Evolutionary conservation across 2,329 filamentous ascomycete species (phyloP), one percentile per base, ranked within the genome.

Genomic region (Sporothrix mexicana): DNA sequence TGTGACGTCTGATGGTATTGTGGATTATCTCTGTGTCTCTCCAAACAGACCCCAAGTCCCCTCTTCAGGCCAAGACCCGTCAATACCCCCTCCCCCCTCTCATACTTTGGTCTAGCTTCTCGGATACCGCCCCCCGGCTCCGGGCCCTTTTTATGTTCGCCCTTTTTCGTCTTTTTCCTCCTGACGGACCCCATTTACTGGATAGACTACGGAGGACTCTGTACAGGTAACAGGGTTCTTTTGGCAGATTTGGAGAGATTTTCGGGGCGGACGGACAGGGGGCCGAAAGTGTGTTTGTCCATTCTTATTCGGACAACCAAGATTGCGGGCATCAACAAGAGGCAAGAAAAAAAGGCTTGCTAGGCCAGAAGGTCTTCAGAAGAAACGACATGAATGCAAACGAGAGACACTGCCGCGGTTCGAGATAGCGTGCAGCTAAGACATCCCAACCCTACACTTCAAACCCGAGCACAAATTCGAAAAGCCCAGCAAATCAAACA

Each of bases 101-200:
- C 62, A 49, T 30, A 49, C 3, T 20, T 30, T 30, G 23, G 23
- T 68, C 64, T 68, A 68, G 64, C 64, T 30, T 49, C 64, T 68
- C 64, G 64, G 64, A 68, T 66, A 49, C 43, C 17, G 15, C 23
- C 20, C 62, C 23, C 47, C 45, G 23, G 62, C 20, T 9, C 61
- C 61, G 41, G 23, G 15, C 23, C n/a, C 25, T 36, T 30, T 7
- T 30, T 5, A 49, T 64, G 2, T n/a, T 61, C 30, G 30, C 23
- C 53, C 15, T 23, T 45, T 12, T 45, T 20, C 30, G 30, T 43
- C 17, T 41, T 62, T 62, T 43, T 62, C 5, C 36, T n/a, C 62
- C 25, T 51, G 20, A 53, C 17, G 64, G 25, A 25, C 45, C 45
- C 64, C 15, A 8, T 68, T 49, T 49, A 45, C 45, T 41, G 45